Conservation (phyloP, 2,329 filamentous ascomycete species). For the Cladosporium sp. region DNA sequence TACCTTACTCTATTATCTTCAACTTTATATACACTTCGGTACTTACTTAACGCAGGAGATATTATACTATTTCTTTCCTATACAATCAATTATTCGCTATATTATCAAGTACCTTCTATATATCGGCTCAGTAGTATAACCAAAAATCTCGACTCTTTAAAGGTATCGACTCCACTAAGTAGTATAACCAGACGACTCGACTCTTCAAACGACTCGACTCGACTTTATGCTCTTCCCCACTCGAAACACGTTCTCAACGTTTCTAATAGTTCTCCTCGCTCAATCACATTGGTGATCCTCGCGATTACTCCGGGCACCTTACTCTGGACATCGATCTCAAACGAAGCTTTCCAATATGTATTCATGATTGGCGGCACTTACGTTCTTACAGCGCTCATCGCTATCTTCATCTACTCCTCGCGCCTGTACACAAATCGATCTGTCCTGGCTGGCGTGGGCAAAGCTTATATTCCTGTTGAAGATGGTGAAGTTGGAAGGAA, state of each 20-base stretch:
- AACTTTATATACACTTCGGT: too few relatives aligned
- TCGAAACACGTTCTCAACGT: constrained; percentile 14
- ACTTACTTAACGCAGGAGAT: too few relatives aligned
- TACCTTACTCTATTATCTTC: too few relatives aligned
- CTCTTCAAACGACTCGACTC: background rate
- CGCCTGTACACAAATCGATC: constrained; percentile 84
- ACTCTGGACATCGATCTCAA: constrained; percentile 70
- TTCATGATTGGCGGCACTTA: constrained; percentile 77
- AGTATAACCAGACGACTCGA: background rate
- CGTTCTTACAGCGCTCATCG: constrained; percentile 64
- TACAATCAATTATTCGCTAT: too few relatives aligned
- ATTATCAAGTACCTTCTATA: too few relatives aligned
- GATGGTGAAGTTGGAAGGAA: constrained; percentile 73
- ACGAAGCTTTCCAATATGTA: constrained; percentile 69
- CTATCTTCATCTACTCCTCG: constrained; percentile 72
- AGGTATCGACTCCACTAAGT: background rate
- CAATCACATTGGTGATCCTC: constrained; percentile 68
- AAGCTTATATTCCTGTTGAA: constrained; percentile 79
- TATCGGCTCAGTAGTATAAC: too few relatives aligned
- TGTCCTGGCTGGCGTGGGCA: constrained; percentile 77
- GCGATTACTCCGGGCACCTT: constrained; percentile 74
- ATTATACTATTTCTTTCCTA: too few relatives aligned
- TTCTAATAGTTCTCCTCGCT: too few relatives aligned
- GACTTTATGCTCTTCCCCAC: background rate
- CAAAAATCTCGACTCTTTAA: too few relatives aligned